Evolutionary conservation across 2,329 filamentous ascomycete species (phyloP).

Genomic region (Ceratocystis lukuohia): DNA sequence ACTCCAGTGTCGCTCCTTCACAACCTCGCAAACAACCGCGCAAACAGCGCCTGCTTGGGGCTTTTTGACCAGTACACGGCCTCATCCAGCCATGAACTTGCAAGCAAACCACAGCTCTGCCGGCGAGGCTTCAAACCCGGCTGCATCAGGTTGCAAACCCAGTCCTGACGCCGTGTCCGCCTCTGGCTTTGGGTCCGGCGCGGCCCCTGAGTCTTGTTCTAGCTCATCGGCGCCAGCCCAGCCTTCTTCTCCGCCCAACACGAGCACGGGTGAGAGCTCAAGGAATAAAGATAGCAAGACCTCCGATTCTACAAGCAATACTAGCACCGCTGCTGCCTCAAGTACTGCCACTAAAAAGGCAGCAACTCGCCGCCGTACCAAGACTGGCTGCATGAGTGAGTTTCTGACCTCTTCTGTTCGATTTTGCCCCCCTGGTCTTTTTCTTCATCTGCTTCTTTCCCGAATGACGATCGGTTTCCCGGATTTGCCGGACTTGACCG

Average conservation of each 20-base stretch:
- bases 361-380: constrained; percentile 57
- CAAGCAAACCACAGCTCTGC: background rate
- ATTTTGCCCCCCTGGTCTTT: background rate
- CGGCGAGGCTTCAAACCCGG: background rate
- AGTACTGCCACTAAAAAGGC: constrained; percentile 30
- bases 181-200: background rate
- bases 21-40: background rate
- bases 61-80: background rate
- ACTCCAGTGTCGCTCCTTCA: background rate
- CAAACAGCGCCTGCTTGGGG: background rate
- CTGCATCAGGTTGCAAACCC: background rate
- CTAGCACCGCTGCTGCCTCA: background rate
- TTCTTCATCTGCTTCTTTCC: background rate
- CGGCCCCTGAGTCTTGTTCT: background rate
- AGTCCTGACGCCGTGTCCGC: background rate
- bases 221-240: background rate
- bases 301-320: background rate
- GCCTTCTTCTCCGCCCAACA: constrained; percentile 22
- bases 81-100: background rate
- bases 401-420: constrained; percentile 20
- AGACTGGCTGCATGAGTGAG: constrained; percentile 83
- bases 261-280: constrained; percentile 21
- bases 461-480: background rate
- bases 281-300: background rate
- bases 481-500: background rate